phyloP scores from a whole-genome alignment of 257 asterid genomes.

The Ballota nigra region DNA sequence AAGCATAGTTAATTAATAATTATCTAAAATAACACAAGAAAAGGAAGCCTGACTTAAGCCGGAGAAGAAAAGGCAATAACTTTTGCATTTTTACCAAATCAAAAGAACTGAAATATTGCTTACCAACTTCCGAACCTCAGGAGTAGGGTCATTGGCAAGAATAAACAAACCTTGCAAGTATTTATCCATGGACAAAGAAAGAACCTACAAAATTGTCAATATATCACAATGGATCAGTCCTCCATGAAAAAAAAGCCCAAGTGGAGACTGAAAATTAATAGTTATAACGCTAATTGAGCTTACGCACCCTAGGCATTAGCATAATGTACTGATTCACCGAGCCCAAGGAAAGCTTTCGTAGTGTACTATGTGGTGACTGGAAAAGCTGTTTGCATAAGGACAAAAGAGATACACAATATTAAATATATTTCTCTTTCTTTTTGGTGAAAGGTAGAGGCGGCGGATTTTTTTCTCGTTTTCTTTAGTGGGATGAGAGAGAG shows the following conservation, averaged over 20 bases:
- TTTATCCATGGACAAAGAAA: constrained; percentile 73
- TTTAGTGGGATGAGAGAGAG: not conserved
- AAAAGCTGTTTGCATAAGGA: constrained; percentile 64
- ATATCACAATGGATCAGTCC: not conserved
- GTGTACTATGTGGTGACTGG: constrained; percentile 73
- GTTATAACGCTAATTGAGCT: constrained; percentile 13
- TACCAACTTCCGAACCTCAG: constrained; percentile 95
- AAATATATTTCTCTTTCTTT: not conserved
- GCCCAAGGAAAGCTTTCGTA: constrained; percentile 83
- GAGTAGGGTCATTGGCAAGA: constrained; percentile 79
- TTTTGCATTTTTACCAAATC: not conserved
- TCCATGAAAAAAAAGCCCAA: constrained; percentile 4
- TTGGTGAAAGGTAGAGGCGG: constrained; percentile 2
- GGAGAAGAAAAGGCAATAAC: not conserved
- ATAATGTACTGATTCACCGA: constrained; percentile 89
- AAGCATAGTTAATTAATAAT: not conserved
- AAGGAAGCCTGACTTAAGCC: constrained; percentile 1
- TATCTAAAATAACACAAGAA: constrained; percentile 5
- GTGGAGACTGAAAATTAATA: not conserved
- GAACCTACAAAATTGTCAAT: constrained; percentile 44
- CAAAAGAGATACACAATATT: not conserved
- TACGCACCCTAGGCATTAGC: constrained; percentile 91
- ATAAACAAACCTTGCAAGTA: constrained; percentile 88
- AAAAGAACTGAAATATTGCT: constrained; percentile 25
- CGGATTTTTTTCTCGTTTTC: not conserved